phyloP scores from a whole-genome alignment of 208 protist genomes.

The Strigomonas culicis region DNA sequence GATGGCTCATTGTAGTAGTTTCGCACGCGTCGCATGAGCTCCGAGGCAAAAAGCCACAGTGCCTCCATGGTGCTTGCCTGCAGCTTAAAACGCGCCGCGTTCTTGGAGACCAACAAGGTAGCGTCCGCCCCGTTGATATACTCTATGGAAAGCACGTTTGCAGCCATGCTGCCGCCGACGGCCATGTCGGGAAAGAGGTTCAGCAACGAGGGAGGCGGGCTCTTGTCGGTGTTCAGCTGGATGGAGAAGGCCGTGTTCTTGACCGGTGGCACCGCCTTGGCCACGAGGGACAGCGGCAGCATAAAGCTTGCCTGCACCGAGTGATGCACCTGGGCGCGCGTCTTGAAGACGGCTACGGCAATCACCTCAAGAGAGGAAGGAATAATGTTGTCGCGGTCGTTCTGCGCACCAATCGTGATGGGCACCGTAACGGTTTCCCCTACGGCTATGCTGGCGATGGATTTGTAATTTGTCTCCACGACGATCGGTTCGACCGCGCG shows the following conservation, averaged over 20 bases:
- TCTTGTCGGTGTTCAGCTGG: conserved; percentile 89
- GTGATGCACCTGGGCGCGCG: conserved; percentile 22
- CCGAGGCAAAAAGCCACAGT: conserved; percentile 74
- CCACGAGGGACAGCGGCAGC: conserved; percentile 73
- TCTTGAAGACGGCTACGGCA: conserved; percentile 47
- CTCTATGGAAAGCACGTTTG: conserved; percentile 78
- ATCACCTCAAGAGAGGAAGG: conserved; percentile 67
- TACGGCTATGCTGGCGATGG: conserved; percentile 22
- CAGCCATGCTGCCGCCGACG: conserved; percentile 20
- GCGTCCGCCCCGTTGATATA: conserved; percentile 88
- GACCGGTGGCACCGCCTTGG: conserved; percentile 48
- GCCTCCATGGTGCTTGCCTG: conserved; percentile 82
- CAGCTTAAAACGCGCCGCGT: conserved; percentile 83
- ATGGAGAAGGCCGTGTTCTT: conserved; percentile 74
- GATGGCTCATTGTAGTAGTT: conserved; percentile 32
- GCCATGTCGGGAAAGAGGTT: conserved; percentile 87
- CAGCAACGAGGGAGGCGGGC: conserved; percentile 54
- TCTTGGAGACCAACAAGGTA: conserved; percentile 92
- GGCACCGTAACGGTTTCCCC: conserved; percentile 28
- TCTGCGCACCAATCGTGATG: conserved; percentile 31
- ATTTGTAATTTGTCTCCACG: conserved; percentile 20
- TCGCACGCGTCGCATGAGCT: conserved; percentile 61
- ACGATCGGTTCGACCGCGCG: conserved; percentile 42
- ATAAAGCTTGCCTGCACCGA: conserved; percentile 24
- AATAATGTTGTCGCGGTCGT: conserved; percentile 53